These are phyloP conservation scores for Colletotrichum horii DNA, from an alignment of 2,329 filamentous ascomycete species.

Conservation along the genomic window DNA sequence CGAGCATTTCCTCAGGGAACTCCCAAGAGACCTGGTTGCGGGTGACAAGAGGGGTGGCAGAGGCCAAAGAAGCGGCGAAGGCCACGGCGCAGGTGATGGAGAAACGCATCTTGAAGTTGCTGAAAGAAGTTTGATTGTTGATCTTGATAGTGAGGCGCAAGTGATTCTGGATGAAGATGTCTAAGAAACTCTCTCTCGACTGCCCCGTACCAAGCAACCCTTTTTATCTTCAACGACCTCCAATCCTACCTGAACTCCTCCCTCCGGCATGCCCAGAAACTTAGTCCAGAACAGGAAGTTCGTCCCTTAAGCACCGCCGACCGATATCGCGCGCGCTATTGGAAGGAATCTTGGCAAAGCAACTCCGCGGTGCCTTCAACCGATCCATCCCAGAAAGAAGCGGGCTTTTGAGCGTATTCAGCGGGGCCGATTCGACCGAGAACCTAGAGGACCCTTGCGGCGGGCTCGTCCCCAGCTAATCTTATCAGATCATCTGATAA, in stretches of 20 bases:
- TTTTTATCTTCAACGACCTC: background rate
- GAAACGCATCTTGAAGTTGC: conserved; percentile 32
- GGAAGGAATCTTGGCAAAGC: conserved; percentile 4
- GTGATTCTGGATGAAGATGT: background rate
- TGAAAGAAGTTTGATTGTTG: background rate
- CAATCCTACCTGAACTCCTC: background rate
- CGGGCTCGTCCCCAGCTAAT: conserved; percentile 5
- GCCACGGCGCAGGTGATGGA: conserved; percentile 26
- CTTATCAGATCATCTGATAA: conserved; percentile 31
- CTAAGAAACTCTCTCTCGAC: background rate
- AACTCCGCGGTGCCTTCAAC: background rate
- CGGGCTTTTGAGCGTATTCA: background rate
- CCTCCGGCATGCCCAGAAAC: background rate
- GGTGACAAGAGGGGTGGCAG: conserved; percentile 17
- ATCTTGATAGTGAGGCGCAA: background rate
- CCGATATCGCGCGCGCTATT: conserved; percentile 14
- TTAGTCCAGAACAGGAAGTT: background rate
- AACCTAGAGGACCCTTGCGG: background rate
- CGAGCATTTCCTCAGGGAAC: conserved; percentile 36
- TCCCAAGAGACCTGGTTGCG: conserved; percentile 25
- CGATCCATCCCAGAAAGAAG: background rate
- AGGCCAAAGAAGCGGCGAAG: conserved; percentile 31
- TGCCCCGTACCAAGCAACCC: background rate
- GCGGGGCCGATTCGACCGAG: background rate
- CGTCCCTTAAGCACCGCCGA: background rate